These are phyloP conservation scores for Silene conica DNA, from an alignment of 148 eudicot species.

Conservation along the genomic window DNA sequence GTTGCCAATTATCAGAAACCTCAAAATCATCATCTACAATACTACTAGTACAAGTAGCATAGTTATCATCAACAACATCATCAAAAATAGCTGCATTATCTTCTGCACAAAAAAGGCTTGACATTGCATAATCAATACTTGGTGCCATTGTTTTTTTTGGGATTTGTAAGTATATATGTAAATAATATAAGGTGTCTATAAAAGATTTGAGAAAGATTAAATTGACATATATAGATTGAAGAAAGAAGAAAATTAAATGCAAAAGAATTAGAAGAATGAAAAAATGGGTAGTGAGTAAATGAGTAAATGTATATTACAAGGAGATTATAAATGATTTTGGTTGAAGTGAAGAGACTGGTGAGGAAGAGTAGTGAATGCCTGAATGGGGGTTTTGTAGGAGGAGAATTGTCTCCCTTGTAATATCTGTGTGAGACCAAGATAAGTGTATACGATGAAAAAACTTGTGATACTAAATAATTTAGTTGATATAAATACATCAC, in stretches of 20 bases:
- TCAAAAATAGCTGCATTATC: conserved; percentile 41
- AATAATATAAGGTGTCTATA: too few species aligned
- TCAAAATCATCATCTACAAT: too few species aligned
- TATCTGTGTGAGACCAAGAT: not conserved
- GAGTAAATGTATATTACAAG: too few species aligned
- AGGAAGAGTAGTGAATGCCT: conserved; percentile 14
- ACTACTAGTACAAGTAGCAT: conserved; percentile 9
- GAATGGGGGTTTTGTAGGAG: conserved; percentile 26
- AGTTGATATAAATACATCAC: too few species aligned
- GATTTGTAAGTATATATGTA: too few species aligned
- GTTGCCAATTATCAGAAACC: too few species aligned
- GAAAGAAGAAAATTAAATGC: too few species aligned
- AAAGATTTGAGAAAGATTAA: too few species aligned
- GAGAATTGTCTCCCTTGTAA: conserved; percentile 17
- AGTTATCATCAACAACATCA: conserved; percentile 36
- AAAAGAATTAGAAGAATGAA: too few species aligned
- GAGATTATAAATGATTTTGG: conserved; percentile 14
- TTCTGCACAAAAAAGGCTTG: conserved; percentile 64
- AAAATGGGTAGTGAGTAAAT: too few species aligned
- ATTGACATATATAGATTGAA: too few species aligned
- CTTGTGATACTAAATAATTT: too few species aligned
- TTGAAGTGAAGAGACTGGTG: conserved; percentile 19
- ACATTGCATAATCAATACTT: conserved; percentile 47
- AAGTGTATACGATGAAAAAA: not conserved
- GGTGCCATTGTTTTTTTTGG: conserved; percentile 38